Evolutionary conservation across 1,284 basidiomycete species (phyloP).

Genomic region (Pyrrhoderma noxium): DNA sequence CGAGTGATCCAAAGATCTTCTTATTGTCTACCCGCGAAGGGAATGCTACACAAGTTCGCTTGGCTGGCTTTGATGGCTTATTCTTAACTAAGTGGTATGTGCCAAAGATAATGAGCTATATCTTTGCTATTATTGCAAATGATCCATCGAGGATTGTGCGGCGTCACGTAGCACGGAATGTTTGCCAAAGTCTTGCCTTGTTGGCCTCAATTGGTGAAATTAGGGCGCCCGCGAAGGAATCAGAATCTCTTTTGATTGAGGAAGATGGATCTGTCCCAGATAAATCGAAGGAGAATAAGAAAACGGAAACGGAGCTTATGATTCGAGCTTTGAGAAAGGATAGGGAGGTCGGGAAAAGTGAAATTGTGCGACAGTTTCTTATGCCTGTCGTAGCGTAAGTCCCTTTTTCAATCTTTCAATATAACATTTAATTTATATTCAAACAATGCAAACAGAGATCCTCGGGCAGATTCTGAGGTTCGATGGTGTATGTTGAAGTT

Average conservation of each 20-base stretch:
- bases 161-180: slow-evolving; percentile 78
- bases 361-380: slow-evolving; percentile 69
- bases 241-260: slow-evolving; percentile 72
- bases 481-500: slow-evolving; percentile 90
- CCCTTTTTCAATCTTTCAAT: slow-evolving; percentile 11
- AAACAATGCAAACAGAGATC: slow-evolving; percentile 41
- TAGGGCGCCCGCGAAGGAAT: slow-evolving; percentile 66
- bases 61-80: slow-evolving; percentile 90
- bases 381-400: slow-evolving; percentile 77
- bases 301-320: slow-evolving; percentile 73
- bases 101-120: slow-evolving; percentile 79
- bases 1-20: slow-evolving; percentile 76
- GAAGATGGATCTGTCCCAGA: slow-evolving; percentile 68
- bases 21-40: slow-evolving; percentile 90
- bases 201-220: slow-evolving; percentile 88
- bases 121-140: slow-evolving; percentile 82
- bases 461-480: slow-evolving; percentile 78
- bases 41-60: slow-evolving; percentile 86
- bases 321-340: slow-evolving; percentile 80
- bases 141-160: slow-evolving; percentile 82
- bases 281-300: slow-evolving; percentile 67
- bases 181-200: slow-evolving; percentile 84
- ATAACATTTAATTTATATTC: slow-evolving; percentile 8
- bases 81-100: slow-evolving; percentile 88
- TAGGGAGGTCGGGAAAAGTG: slow-evolving; percentile 79